Evolutionary conservation across 2,329 filamentous ascomycete genomes (phyloP).

Genomic region (Cordyceps cicadae): DNA sequence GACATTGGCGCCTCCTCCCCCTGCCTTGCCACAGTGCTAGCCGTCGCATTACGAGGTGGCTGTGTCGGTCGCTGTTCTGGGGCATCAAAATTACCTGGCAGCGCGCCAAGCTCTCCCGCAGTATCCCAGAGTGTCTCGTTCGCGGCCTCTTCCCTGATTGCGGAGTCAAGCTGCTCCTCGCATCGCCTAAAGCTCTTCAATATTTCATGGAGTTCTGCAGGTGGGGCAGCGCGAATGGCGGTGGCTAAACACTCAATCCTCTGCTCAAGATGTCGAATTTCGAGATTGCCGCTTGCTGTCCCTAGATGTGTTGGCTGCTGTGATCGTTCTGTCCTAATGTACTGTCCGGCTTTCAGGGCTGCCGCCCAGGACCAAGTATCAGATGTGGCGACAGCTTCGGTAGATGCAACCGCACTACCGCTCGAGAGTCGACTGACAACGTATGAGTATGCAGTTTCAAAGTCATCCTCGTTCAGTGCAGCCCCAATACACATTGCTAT

Average conservation of each 20-base stretch:
- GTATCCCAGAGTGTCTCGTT: slow-evolving; percentile 65
- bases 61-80: slow-evolving; percentile 20
- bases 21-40: slow-evolving; percentile 27
- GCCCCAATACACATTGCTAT: slow-evolving; percentile 75
- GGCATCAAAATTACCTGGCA: slow-evolving; percentile 47
- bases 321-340: slow-evolving; percentile 49
- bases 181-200: slow-evolving; percentile 67
- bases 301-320: slow-evolving; percentile 51
- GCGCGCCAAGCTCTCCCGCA: slow-evolving; percentile 48
- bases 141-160: slow-evolving; percentile 58
- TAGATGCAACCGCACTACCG: slow-evolving; percentile 10
- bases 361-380: slow-evolving; percentile 74
- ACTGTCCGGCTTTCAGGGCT: slow-evolving; percentile 69
- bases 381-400: slow-evolving; percentile 46
- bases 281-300: slow-evolving; percentile 49
- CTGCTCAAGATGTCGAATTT: slow-evolving; percentile 68
- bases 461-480: slow-evolving; percentile 67
- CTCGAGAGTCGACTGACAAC: slow-evolving; percentile 59
- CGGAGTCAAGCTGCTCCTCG: slow-evolving; percentile 65
- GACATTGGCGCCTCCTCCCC: slow-evolving; percentile 55
- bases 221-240: slow-evolving; percentile 65
- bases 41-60: slow-evolving; percentile 25
- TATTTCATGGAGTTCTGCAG: slow-evolving; percentile 63
- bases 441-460: slow-evolving; percentile 81
- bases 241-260: slow-evolving; percentile 72